A percentile compares a stretch with the other conserved stretches of the same genome.
Evolutionary conservation across 352 stramenopile genomes (phyloP).

Genomic region (Globisporangium acanthophoron): DNA sequence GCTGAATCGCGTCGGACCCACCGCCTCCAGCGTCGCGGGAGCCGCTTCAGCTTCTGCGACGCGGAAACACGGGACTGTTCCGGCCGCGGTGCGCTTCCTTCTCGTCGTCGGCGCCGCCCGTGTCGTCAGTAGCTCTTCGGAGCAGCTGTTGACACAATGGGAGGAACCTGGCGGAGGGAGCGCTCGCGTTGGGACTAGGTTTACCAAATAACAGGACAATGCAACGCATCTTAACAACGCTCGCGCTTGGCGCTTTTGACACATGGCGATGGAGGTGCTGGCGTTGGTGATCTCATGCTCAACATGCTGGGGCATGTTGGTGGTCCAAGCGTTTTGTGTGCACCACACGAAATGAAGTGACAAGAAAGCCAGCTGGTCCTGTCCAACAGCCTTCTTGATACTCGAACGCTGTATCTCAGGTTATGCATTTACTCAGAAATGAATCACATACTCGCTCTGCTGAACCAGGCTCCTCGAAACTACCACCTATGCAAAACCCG

Average conservation of each 20-base stretch:
- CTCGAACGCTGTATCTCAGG: not conserved
- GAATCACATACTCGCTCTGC: not conserved
- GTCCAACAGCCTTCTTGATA: not conserved
- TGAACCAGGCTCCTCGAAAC: not conserved
- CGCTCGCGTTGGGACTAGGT: constrained; percentile 11
- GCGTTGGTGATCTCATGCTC: too few relatives aligned
- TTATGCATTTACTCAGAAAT: not conserved
- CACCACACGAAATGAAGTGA: not conserved
- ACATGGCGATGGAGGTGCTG: too few relatives aligned
- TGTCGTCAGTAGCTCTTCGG: not conserved
- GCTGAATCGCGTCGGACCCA: constrained; percentile 1
- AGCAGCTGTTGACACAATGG: not conserved
- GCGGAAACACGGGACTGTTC: not conserved
- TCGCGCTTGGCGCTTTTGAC: too few relatives aligned
- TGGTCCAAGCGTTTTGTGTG: not conserved
- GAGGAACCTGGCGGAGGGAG: not conserved
- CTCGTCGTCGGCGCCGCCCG: not conserved
- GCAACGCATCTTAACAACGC: constrained; percentile 12
- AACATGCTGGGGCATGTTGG: too few relatives aligned
- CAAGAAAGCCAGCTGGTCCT: not conserved
- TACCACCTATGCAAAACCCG: not conserved
- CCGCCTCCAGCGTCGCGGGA: constrained; percentile 1
- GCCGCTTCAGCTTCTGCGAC: not conserved
- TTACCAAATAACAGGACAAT: constrained; percentile 28
- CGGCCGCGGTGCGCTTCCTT: constrained; percentile 6